A percentile compares a stretch with the other conserved stretches of the same genome.
These are phyloP conservation scores for Suhomyces chickasaworum DNA, from an alignment of 1,139 yeast genomes.

Conservation along the genomic window DNA sequence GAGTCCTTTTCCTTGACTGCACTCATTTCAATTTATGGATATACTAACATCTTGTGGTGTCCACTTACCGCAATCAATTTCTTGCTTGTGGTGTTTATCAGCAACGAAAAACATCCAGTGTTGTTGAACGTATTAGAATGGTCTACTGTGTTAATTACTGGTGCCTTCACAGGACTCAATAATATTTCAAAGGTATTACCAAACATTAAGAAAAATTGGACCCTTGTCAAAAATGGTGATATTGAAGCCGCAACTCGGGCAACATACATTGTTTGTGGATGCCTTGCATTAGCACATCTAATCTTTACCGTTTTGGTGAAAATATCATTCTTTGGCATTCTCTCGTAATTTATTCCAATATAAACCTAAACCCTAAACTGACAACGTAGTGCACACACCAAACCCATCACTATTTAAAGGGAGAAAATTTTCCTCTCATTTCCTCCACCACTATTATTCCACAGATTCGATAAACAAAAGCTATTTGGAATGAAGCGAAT, in stretches of 20 bases:
- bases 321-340: constrained; percentile 51
- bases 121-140: constrained; percentile 46
- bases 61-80: constrained; percentile 68
- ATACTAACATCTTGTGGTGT: constrained; percentile 76
- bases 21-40: constrained; percentile 69
- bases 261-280: constrained; percentile 25
- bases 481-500: constrained; percentile 14
- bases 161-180: constrained; percentile 50
- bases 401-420: constrained; percentile 5
- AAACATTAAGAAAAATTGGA: constrained; percentile 37
- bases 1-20: constrained; percentile 42
- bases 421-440: constrained; percentile 10
- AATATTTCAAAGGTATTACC: constrained; percentile 48
- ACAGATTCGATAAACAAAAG: constrained; percentile 10
- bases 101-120: constrained; percentile 35
- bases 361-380: constrained; percentile 5
- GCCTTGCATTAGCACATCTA: constrained; percentile 40
- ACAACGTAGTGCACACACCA: constrained; percentile 12
- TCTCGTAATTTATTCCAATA: constrained; percentile 12
- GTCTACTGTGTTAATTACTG: constrained; percentile 49
- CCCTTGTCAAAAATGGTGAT: constrained; percentile 32
- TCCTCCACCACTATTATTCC: neutral
- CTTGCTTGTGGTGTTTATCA: constrained; percentile 48
- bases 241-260: constrained; percentile 23
- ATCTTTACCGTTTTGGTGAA: constrained; percentile 50